phyloP scores from a whole-genome alignment of 371 early-diverging fungal genomes.

The Amoeboaphelidium protococcarum region DNA sequence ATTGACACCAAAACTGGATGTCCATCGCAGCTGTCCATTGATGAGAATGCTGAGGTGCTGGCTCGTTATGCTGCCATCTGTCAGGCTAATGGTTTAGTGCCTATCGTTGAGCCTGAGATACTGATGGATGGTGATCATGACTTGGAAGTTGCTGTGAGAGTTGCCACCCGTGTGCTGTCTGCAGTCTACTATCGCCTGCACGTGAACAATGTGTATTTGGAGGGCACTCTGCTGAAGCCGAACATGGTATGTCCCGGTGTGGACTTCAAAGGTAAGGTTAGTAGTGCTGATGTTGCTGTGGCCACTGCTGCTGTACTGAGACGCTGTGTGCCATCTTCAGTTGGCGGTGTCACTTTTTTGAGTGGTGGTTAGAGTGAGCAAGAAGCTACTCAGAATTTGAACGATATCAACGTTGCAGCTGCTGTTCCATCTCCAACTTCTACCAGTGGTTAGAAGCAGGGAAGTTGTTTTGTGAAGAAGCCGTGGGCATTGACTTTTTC shows the following conservation, averaged over 20 bases:
- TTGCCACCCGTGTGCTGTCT: slow-evolving; percentile 21
- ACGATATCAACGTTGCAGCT: slow-evolving; percentile 7
- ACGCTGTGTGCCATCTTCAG: slow-evolving; percentile 25
- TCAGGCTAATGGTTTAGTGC: slow-evolving; percentile 27
- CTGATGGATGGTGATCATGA: slow-evolving; percentile 32
- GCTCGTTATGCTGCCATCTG: slow-evolving; percentile 35
- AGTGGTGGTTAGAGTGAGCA: slow-evolving; percentile 36
- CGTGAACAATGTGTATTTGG: slow-evolving; percentile 25
- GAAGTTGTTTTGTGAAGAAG: too few relatives aligned
- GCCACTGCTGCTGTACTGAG: slow-evolving; percentile 24
- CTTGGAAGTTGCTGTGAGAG: slow-evolving; percentile 17
- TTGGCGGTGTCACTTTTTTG: slow-evolving; percentile 36
- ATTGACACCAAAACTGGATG: slow-evolving; percentile 13
- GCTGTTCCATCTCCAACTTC: slow-evolving; percentile 7
- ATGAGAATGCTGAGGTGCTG: slow-evolving; percentile 29
- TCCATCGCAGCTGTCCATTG: slow-evolving; percentile 22
- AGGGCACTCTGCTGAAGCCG: slow-evolving; percentile 31
- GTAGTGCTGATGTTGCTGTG: slow-evolving; percentile 19
- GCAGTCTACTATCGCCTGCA: slow-evolving; percentile 20
- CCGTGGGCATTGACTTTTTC: slow-evolving; percentile 35
- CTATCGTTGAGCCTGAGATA: slow-evolving; percentile 43
- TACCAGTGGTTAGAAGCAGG: slow-evolving; percentile 12
- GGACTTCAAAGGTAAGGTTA: slow-evolving; percentile 15
- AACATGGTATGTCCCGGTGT: slow-evolving; percentile 32
- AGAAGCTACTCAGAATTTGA: slow-evolving; percentile 25